Evolutionary conservation across 2,329 filamentous ascomycete genomes (phyloP), one percentile per base, ranked within the genome.

Genomic region (Exophiala oligosperma): DNA sequence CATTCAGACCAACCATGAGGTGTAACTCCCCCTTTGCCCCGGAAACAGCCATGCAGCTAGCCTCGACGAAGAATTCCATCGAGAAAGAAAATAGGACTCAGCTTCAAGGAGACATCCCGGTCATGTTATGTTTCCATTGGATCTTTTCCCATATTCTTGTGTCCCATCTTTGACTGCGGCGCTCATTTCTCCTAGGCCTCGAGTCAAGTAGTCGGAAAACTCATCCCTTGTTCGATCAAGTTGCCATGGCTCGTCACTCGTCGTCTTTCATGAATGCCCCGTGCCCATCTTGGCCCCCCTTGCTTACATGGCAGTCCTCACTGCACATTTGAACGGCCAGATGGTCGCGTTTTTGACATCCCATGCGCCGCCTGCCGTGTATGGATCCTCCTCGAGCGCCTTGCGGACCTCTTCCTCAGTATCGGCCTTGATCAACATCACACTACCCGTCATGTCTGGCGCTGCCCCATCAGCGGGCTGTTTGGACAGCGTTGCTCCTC

Each of bases 361-460:
- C 92, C 92, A 96, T 7, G 95, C 91, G 0, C 86, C 90, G 44
- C 74, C 79, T 60, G 76, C 80, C 8, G 81, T 78, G 74, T 96
- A 96, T 8, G 92, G 77, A 75, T 96, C 92, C 49, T 83, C 80
- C 72, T 82, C 83, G 48, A 96, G 71, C 52, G 82, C 69, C 66
- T 88, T 81, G 41, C 87, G 71, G 1, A 90, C 84, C 71, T 91
- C 88, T 63, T 92, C 88, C 67, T 82, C 84, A 7, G 81, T 86
- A 61, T 84, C 81, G 6, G 89, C 91, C 29, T 83, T 73, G 40
- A 84, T 77, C 28, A 95, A 78, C 68, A 94, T 76, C 17, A 86
- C 84, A 71, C 87, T 91, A 43, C 91, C 91, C 76, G 94, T 91
- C 70, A 88, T 85, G 44, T 84, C 82, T 21, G 81, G 82, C 3